phyloP scores from a whole-genome alignment of 2,329 filamentous ascomycete genomes.

The Fusarium sp. region DNA sequence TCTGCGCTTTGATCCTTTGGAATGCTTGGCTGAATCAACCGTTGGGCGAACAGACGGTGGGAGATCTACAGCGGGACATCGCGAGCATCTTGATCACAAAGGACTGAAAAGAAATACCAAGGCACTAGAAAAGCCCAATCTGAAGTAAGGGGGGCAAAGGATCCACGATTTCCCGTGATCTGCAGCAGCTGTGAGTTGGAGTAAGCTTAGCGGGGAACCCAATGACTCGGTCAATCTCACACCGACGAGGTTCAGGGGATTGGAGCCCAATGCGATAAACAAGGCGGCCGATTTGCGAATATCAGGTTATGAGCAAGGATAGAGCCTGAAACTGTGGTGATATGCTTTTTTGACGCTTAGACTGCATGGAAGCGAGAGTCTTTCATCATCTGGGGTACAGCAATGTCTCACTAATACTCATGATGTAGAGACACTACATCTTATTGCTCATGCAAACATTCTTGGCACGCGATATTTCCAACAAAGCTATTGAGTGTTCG shows the following conservation, averaged over 20 bases:
- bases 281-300: background rate
- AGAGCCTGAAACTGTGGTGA: background rate
- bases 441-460: background rate
- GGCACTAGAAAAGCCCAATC: background rate
- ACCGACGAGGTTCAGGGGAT: background rate
- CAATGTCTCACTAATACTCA: background rate
- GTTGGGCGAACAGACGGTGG: background rate
- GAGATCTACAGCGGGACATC: background rate
- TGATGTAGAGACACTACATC: fast-evolving
- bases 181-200: background rate
- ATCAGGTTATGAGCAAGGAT: background rate
- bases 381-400: background rate
- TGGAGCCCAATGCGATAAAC: background rate
- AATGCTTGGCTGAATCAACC: background rate
- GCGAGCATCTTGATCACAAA: background rate
- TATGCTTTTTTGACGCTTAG: background rate
- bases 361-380: background rate
- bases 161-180: background rate
- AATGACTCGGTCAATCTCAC: constrained; percentile 4
- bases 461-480: background rate
- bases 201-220: background rate
- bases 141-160: background rate
- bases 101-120: background rate
- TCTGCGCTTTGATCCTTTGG: background rate
- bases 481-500: background rate